Evolutionary conservation across 306 rosid species (phyloP).

Genomic region (Begonia loranthoides): DNA sequence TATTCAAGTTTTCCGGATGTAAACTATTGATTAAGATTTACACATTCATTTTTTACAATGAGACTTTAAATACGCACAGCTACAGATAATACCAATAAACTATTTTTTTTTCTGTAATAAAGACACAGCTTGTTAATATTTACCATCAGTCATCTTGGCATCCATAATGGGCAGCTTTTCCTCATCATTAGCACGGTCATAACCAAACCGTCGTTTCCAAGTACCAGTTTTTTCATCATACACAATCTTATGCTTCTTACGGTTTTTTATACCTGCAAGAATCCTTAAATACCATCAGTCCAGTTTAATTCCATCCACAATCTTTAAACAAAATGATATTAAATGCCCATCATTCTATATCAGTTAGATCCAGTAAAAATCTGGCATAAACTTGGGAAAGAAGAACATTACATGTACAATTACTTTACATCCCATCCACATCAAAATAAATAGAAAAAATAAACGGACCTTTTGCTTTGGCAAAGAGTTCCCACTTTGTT

Average conservation of each 20-base stretch:
- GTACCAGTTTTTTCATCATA: slow-evolving; percentile 58
- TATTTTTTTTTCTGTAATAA: no score
- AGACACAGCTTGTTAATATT: background rate
- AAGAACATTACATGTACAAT: no score
- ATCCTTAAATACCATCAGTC: background rate
- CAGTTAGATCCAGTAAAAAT: no score
- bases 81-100: background rate
- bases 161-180: slow-evolving; percentile 71
- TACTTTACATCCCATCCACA: no score
- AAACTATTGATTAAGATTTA: no score
- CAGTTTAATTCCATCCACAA: no score
- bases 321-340: no score
- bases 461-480: slow-evolving; percentile 52
- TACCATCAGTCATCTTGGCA: slow-evolving; percentile 86
- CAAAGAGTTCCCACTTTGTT: slow-evolving; percentile 84
- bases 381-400: no score
- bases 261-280: slow-evolving; percentile 55
- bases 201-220: slow-evolving; percentile 79
- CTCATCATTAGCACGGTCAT: slow-evolving; percentile 86
- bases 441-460: no score
- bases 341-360: no score
- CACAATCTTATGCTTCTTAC: slow-evolving; percentile 54
- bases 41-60: no score
- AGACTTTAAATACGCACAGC: background rate
- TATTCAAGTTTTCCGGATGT: no score